Conservation (phyloP, 2,329 filamentous ascomycete species). For the Fusarium heterosporum region DNA sequence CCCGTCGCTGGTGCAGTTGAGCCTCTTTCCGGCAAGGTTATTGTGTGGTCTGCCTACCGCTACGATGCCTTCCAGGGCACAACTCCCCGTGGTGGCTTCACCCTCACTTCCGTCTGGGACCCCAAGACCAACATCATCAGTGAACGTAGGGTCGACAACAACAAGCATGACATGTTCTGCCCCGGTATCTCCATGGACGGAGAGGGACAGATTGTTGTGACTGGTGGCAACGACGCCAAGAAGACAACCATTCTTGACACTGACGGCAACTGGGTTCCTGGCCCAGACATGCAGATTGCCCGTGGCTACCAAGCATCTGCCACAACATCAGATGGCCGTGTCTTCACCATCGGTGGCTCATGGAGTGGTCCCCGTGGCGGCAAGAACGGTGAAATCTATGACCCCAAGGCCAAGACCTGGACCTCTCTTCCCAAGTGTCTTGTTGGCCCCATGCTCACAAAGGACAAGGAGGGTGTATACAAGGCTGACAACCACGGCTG, state of each 20-base stretch:
- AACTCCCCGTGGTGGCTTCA: conserved; percentile 33
- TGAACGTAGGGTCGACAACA: conserved; percentile 51
- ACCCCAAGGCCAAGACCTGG: conserved; percentile 27
- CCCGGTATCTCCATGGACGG: conserved; percentile 64
- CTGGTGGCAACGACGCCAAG: conserved; percentile 63
- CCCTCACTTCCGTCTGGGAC: conserved; percentile 37
- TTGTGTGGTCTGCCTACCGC: conserved; percentile 39
- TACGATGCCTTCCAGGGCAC: conserved; percentile 35
- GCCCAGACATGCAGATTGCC: conserved; percentile 33
- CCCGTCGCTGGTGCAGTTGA: conserved; percentile 39
- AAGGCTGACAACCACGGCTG: conserved; percentile 50
- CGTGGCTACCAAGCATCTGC: conserved; percentile 38
- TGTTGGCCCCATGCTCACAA: conserved; percentile 62
- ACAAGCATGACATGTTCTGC: conserved; percentile 68
- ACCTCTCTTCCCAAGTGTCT: conserved; percentile 49
- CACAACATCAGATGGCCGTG: conserved; percentile 33
- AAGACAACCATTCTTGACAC: conserved; percentile 61
- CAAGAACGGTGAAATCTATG: conserved; percentile 39
- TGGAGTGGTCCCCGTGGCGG: conserved; percentile 33
- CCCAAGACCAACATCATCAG: conserved; percentile 32
- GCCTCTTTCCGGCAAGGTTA: conserved; percentile 31
- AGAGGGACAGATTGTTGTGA: conserved; percentile 64
- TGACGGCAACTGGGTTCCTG: conserved; percentile 29
- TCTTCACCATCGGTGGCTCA: conserved; percentile 39
- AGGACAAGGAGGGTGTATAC: conserved; percentile 56